Evolutionary conservation across 2,329 filamentous ascomycete species (phyloP).

Genomic region (Aspergillus versicolor): DNA sequence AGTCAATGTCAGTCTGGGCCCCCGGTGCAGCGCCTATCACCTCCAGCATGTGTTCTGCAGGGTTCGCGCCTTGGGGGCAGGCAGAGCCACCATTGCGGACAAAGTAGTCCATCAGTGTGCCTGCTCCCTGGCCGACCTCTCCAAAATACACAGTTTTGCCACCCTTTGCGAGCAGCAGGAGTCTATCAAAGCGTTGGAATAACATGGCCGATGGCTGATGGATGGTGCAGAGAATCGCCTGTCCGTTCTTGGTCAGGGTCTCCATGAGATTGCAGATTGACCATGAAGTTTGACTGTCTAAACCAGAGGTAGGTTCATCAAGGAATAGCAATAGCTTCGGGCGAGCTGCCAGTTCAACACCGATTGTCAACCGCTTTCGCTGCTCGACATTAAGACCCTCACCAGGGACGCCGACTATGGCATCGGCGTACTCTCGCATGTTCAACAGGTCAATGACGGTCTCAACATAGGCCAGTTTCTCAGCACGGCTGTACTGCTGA

Average conservation of each 20-base stretch:
- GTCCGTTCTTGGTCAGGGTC: constrained; percentile 81
- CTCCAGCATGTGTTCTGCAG: constrained; percentile 70
- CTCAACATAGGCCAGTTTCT: constrained; percentile 83
- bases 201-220: constrained; percentile 90
- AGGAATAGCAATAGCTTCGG: constrained; percentile 83
- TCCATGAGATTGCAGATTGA: constrained; percentile 80
- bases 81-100: constrained; percentile 58
- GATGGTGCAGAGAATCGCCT: constrained; percentile 88
- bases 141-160: constrained; percentile 69
- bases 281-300: constrained; percentile 89
- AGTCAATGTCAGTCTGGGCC: constrained; percentile 46
- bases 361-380: constrained; percentile 77
- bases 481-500: constrained; percentile 63
- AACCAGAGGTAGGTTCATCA: constrained; percentile 80
- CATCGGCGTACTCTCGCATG: constrained; percentile 86
- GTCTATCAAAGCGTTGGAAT: constrained; percentile 74
- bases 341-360: constrained; percentile 88
- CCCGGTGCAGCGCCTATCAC: constrained; percentile 48
- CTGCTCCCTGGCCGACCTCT: constrained; percentile 59
- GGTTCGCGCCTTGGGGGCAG: constrained; percentile 64
- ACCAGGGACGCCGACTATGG: constrained; percentile 81
- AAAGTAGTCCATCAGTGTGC: constrained; percentile 62
- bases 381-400: constrained; percentile 67
- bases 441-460: constrained; percentile 83
- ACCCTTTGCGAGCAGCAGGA: constrained; percentile 62